Base-by-base conservation (phyloP, 257 asterid genomes). In the Linderniella brevidens region DNA sequence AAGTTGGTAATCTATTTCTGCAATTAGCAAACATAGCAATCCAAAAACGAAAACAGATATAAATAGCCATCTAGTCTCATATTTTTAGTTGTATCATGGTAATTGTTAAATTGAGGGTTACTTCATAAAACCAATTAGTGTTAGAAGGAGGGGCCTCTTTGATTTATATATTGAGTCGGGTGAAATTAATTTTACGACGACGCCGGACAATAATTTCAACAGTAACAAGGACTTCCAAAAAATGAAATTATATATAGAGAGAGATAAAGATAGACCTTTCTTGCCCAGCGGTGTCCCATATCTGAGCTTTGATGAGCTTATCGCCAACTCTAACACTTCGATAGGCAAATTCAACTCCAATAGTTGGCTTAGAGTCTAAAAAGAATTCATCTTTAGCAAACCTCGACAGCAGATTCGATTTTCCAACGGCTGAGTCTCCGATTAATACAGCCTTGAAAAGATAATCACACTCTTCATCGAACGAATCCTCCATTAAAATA, bases 281-380 rank as follows among this genome's bases (percentile, higher is more conserved):
- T 73, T 84, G 95, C 45, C 95, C 95, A 11, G 95, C 95, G 4
- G 95, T 84, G 36, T 84, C 95, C 95, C 95, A 84, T 59, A 84
- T 74, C 68, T 84, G 95, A 52, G 95, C 93, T 64, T 84, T 84
- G 82, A 84, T 54, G 53, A 73, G 69, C 68, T 84, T 84, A 59
- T 73, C 92, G 8, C 74, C 92, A 1, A 84, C 73, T 50, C 67
- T 62, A 13, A 84, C 65, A 69, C 67, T 77, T 68, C 79, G 68
- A 41, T 80, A 80, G 43, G 95, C 92, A 50, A 84, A 84, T 46
- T 84, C 93, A 46, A 84, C 95, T 0, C 95, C 95, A 8, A 84
- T 84, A 3, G 95, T 84, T 0, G 95, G 95, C 56, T 80, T 84
- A 7, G 95, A 84, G 19, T 84, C 95, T 51, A 84, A 49, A 9